A percentile compares a stretch with the other conserved stretches of the same genome.
These are phyloP conservation scores for Candida fluviatilis DNA, from an alignment of 805 yeast genomes.

Conservation along the genomic window DNA sequence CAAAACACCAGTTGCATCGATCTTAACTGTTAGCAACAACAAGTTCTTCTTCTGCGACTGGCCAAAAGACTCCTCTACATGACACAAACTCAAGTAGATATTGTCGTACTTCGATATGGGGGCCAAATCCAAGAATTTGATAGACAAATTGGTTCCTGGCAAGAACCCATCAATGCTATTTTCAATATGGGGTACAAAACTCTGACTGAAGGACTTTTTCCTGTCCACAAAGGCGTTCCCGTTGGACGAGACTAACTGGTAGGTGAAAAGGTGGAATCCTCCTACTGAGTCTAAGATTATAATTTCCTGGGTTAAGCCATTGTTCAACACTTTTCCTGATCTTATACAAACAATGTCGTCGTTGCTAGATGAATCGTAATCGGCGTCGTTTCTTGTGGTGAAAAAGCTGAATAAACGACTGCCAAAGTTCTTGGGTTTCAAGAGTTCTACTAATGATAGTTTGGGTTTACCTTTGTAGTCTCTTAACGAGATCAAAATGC, in stretches of 20 bases:
- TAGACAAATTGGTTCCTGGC: constrained; percentile 44
- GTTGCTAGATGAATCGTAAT: constrained; percentile 8
- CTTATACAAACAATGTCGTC: constrained; percentile 57
- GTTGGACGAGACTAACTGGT: constrained; percentile 24
- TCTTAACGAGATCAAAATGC: constrained; percentile 56
- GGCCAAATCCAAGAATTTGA: constrained; percentile 61
- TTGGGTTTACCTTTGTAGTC: constrained; percentile 65
- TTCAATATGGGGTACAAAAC: constrained; percentile 24
- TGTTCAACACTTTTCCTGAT: constrained; percentile 48
- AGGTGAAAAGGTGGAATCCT: constrained; percentile 24
- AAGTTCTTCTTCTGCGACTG: constrained; percentile 20
- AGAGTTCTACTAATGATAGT: constrained; percentile 32
- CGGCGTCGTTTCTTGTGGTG: constrained; percentile 1
- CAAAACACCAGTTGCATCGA: constrained; percentile 47
- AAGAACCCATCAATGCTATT: constrained; percentile 37
- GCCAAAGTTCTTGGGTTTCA: constrained; percentile 12
- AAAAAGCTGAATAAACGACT: constrained; percentile 10
- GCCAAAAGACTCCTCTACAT: constrained; percentile 14
- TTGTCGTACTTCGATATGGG: constrained; percentile 32
- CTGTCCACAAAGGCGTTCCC: constrained; percentile 25
- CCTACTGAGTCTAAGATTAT: constrained; percentile 46
- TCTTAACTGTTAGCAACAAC: constrained; percentile 51
- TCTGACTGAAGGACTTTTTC: constrained; percentile 26
- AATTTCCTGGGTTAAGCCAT: constrained; percentile 42
- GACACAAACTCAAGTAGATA: constrained; percentile 40